Base-by-base conservation (phyloP, 2,329 filamentous ascomycete species). In the Neobulgaria alba region DNA sequence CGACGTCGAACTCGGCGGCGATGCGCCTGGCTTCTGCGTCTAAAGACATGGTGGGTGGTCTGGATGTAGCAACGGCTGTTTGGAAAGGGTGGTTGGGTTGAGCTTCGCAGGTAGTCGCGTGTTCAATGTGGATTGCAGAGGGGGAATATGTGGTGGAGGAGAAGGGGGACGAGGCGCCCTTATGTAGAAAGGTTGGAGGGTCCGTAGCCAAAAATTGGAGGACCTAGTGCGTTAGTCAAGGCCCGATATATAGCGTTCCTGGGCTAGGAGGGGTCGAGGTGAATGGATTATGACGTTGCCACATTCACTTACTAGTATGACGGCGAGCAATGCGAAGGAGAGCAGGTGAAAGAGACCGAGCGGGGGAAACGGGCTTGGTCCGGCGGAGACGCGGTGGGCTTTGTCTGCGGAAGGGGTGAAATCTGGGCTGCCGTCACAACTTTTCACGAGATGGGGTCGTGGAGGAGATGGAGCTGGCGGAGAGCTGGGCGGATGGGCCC, bases 1-100 rank as follows among this genome's bases (percentile, higher is more conserved):
- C 71, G 65, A 89, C 90, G 40, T 94, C 85, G 66, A 96, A 96
- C 63, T 92, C 78, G 54, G 76, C 76, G 56, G 85, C 84, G 57
- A 95, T 78, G 58, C 77, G 77, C 72, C 80, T 79, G 45, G 88
- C 86, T 65, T 90, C 84, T 48, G 79, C 73, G 47, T 66, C 66
- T 48, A 82, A 68, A 45, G 71, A 66, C 78, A 83, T 83, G 52
- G 67, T 69, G 65, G 71, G 67, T 41, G 69, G 69, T 62, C 61
- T 63, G 32, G 75, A 79, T 39, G 71, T 66, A 10, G 75, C 74
- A 23, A 69, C 65, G 31, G 65, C 55, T 14, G 69, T 72, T 33
- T 71, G 67, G 57, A 80, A 79, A 32, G 72, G 68, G 38, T 63
- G 64, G n/a, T n/a, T n/a, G n/a, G n/a, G n/a, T 39, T 67, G 69